Conservation (phyloP, 2,329 filamentous ascomycete genomes). For the Capronia epimyces region DNA sequence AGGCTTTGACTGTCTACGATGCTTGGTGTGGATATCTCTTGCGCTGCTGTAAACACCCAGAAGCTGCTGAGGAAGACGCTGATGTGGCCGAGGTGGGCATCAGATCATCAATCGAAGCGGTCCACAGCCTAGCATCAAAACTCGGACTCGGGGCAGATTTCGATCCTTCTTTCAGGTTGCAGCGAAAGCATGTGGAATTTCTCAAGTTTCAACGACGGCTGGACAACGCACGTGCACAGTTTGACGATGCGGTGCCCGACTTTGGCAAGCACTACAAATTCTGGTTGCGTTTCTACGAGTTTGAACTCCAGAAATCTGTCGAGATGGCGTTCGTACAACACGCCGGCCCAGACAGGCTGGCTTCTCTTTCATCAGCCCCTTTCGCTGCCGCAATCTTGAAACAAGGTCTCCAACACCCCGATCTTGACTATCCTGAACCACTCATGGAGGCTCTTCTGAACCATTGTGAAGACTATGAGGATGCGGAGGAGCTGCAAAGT, state of each 20-base stretch:
- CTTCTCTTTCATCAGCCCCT: conserved; percentile 60
- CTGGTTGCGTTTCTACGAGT: conserved; percentile 86
- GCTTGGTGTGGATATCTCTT: conserved; percentile 94
- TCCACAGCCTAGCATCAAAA: conserved; percentile 70
- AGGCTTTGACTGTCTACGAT: conserved; percentile 83
- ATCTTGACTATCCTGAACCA: conserved; percentile 48
- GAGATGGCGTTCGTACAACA: conserved; percentile 51
- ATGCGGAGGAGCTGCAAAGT: conserved; percentile 65
- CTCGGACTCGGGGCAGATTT: conserved; percentile 68
- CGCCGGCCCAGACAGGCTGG: conserved; percentile 47
- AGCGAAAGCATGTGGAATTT: conserved; percentile 88
- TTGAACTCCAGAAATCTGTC: conserved; percentile 74
- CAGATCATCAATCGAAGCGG: conserved; percentile 76
- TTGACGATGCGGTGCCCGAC: conserved; percentile 64
- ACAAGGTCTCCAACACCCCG: conserved; percentile 56
- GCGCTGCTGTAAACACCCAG: conserved; percentile 70
- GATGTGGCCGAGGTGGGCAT: conserved; percentile 90
- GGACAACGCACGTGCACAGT: conserved; percentile 70
- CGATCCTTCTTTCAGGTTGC: conserved; percentile 83
- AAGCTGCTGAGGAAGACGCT: conserved; percentile 71
- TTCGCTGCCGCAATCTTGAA: conserved; percentile 71
- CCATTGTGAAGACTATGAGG: conserved; percentile 82
- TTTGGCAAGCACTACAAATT: conserved; percentile 82
- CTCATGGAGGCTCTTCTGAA: conserved; percentile 44
- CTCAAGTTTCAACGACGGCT: conserved; percentile 75